phyloP scores from a whole-genome alignment of 352 stramenopile genomes.

The Phytophthora sp. region DNA sequence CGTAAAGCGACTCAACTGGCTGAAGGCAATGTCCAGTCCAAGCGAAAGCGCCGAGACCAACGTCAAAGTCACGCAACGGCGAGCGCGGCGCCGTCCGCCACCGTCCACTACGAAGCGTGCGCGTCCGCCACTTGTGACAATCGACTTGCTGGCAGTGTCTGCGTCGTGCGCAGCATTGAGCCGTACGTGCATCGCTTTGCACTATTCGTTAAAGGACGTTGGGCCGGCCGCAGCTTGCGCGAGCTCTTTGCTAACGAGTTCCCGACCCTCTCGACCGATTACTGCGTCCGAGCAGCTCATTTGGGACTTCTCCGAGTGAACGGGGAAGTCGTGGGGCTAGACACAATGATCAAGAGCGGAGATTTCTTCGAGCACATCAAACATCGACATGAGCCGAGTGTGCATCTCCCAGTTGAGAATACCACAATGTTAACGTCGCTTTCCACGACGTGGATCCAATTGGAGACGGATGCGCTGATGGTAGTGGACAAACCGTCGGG shows the following conservation, averaged over 20 bases:
- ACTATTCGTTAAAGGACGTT: conserved; percentile 92
- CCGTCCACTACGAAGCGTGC: conserved; percentile 34
- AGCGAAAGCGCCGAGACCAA: conserved; percentile 54
- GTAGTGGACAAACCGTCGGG: conserved; percentile 87
- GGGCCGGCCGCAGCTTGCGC: conserved; percentile 79
- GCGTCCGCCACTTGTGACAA: conserved; percentile 40
- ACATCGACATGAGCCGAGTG: conserved; percentile 94
- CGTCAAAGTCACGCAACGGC: conserved; percentile 26
- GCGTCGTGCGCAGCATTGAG: conserved; percentile 57
- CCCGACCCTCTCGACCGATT: conserved; percentile 42
- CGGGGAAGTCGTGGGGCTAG: conserved; percentile 45
- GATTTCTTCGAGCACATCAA: conserved; percentile 92
- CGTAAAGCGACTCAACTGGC: conserved; percentile 39
- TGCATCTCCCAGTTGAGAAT: conserved; percentile 48
- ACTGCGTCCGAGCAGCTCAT: conserved; percentile 74
- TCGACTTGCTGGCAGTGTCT: conserved; percentile 29
- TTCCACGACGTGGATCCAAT: conserved; percentile 43
- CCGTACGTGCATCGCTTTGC: conserved; percentile 93
- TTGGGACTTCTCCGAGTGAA: conserved; percentile 91
- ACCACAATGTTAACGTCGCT: conserved; percentile 2
- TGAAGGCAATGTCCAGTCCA: conserved; percentile 18
- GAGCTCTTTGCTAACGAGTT: conserved; percentile 86
- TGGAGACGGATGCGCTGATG: conserved; percentile 57
- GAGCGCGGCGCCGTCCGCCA: conserved; percentile 16
- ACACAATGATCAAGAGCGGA: conserved; percentile 76